A percentile compares a stretch with the other conserved stretches of the same genome.
Evolutionary conservation across 306 rosid genomes (phyloP).

Genomic region (Geum urbanum): DNA sequence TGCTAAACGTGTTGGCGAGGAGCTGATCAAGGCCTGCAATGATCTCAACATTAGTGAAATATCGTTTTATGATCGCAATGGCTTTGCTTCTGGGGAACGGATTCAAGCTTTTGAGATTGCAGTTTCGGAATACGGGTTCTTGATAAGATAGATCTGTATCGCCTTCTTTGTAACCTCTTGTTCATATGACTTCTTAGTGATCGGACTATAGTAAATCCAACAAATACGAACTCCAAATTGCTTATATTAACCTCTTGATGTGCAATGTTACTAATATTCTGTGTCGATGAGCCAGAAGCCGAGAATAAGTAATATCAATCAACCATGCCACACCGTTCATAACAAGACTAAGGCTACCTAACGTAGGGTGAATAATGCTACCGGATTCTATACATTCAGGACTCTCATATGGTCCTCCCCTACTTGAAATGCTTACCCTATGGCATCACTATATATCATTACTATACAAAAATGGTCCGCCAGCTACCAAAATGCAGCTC

Average conservation of each 20-base stretch:
- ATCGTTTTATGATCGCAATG: constrained; percentile 74
- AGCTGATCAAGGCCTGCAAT: constrained; percentile 59
- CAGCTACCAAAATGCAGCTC: neutral
- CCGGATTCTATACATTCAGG: constrained; percentile 13
- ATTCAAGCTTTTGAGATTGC: constrained; percentile 72
- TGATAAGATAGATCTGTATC: constrained; percentile 40
- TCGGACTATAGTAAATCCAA: no score
- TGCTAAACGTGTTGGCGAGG: constrained; percentile 74
- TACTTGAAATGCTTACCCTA: neutral
- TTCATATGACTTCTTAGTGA: no score
- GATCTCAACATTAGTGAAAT: constrained; percentile 63
- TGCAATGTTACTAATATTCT: neutral
- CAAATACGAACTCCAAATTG: neutral
- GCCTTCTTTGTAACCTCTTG: neutral
- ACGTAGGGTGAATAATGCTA: neutral
- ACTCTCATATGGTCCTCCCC: neutral
- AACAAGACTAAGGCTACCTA: neutral
- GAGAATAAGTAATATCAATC: neutral
- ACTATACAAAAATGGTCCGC: constrained; percentile 12
- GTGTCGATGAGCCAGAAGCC: neutral
- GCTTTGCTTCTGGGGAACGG: constrained; percentile 54
- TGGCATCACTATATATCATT: neutral
- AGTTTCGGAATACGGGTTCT: constrained; percentile 60
- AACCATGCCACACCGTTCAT: neutral
- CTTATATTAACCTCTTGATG: neutral